Evolutionary conservation across 2,329 filamentous ascomycete genomes (phyloP), one percentile per base, ranked within the genome.

Genomic region (Laburnicola sp.): DNA sequence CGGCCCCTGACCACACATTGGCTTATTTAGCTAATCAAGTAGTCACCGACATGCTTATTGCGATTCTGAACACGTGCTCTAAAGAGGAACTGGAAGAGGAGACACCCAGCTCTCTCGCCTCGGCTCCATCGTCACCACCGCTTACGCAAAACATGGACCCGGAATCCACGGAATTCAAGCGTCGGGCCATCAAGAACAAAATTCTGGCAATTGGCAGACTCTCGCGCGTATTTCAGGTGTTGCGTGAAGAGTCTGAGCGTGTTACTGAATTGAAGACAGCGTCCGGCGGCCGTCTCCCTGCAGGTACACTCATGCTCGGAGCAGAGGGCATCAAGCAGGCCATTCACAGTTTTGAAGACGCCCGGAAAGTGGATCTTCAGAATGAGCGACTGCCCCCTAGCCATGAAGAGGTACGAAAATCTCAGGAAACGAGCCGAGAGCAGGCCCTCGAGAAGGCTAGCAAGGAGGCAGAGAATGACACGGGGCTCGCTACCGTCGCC

Each of bases 131-230:
- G 7, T 96, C 93, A 8, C 91, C 93, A 31, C 85, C 91, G 1
- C 74, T 86, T 39, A 75, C 79, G 27, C 60, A 66, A 26, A 74
- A 64, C 56, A 76, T 81, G 66, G 93, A 97, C 65, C 86, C 88
- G 9, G 91, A 96, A 44, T 92, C 88, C 45, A 90, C 87, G 64
- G 94, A 99, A 72, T 93, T 88, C 80, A 97, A 97, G 82, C 85
- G 94, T 68, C 87, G 92, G 39, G 92, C 92, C 3, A 96, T 99
- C 83, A 97, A 97, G 82, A 99, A 99, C 86, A 99, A 99, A 81
- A 97, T 99, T 69, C 79, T 99, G 64, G 94, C 94, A 54, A 99
- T 99, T 68, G 94, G 94, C 27, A 90, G 94, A 63, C 82, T 99
- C 59, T 97, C 94, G 32, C 89, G 94, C 65, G 94, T 99, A 54